A percentile compares a stretch with the other conserved stretches of the same genome.
Evolutionary conservation across 139 green algal genomes (phyloP).

Genomic region (Chlorella sp.): DNA sequence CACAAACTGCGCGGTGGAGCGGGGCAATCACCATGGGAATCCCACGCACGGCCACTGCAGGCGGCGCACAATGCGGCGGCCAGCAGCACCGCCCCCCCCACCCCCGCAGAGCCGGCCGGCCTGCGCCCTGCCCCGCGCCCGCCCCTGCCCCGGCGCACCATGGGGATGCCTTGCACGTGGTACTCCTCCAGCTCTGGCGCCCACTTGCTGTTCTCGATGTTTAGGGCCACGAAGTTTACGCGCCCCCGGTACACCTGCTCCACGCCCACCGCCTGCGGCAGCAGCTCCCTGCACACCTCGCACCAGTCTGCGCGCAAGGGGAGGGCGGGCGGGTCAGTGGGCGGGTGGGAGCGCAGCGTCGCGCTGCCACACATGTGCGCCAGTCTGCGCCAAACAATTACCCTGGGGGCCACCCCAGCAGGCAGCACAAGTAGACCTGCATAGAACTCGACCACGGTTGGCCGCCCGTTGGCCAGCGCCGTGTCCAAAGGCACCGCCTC

Average conservation of each 20-base stretch:
- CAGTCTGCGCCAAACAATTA: too few species aligned
- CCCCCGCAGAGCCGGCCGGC: too few species aligned
- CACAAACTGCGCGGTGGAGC: conserved; percentile 73
- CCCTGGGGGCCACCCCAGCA: too few species aligned
- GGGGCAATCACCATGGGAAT: not conserved
- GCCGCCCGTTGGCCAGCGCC: conserved; percentile 78
- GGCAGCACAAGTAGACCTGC: conserved; percentile 71
- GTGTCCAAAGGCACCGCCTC: conserved; percentile 69
- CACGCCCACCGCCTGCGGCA: conserved; percentile 66
- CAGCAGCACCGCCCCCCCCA: too few species aligned
- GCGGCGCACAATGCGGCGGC: too few species aligned
- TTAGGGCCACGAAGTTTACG: conserved; percentile 98
- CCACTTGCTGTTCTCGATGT: conserved; percentile 98
- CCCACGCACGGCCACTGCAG: too few species aligned
- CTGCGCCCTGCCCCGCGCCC: too few species aligned
- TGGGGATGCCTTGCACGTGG: conserved; percentile 86
- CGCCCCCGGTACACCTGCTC: conserved; percentile 74
- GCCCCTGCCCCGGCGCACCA: too few species aligned
- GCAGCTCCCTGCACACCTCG: conserved; percentile 76
- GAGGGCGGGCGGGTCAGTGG: not conserved
- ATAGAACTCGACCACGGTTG: conserved; percentile 97
- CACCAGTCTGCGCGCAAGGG: not conserved
- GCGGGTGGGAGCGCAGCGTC: not conserved
- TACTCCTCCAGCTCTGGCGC: conserved; percentile 83
- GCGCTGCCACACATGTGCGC: too few species aligned